Percentiles rank a stretch among this genome's conserved stretches.
Conservation (phyloP, 2,329 filamentous ascomycete species). For the Stromatinia cepivora region DNA sequence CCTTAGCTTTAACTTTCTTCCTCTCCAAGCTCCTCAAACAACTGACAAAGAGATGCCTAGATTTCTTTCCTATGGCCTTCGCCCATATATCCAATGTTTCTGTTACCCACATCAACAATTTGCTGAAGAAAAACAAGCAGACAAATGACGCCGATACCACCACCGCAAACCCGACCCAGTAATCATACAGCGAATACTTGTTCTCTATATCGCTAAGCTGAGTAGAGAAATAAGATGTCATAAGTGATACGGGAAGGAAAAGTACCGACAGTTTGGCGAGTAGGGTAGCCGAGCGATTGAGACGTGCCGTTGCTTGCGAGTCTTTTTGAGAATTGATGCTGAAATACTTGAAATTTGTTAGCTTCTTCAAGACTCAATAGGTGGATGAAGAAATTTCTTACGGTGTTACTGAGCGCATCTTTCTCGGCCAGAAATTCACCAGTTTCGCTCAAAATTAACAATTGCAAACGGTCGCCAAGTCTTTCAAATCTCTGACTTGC, state of each 20-base stretch:
- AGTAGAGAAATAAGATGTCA: slow-evolving; percentile 73
- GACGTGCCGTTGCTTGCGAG: slow-evolving; percentile 67
- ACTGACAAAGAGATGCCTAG: slow-evolving; percentile 13
- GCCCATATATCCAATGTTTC: slow-evolving; percentile 45
- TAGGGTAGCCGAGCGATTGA: slow-evolving; percentile 70
- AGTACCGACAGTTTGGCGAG: slow-evolving; percentile 74
- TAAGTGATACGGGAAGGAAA: slow-evolving; percentile 72
- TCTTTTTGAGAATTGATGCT: slow-evolving; percentile 76
- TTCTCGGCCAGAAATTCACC: slow-evolving; percentile 68
- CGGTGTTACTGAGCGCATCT: slow-evolving; percentile 66
- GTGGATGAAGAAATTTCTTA: slow-evolving; percentile 38
- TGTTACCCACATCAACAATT: slow-evolving; percentile 49
- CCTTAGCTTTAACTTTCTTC: background rate
- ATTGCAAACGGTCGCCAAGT: slow-evolving; percentile 57
- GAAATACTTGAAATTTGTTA: slow-evolving; percentile 59
- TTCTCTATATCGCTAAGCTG: slow-evolving; percentile 58
- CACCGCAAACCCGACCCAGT: slow-evolving; percentile 68
- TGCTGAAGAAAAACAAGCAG: slow-evolving; percentile 55
- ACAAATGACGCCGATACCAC: slow-evolving; percentile 61
- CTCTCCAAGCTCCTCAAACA: slow-evolving; percentile 4
- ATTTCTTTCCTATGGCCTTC: slow-evolving; percentile 26
- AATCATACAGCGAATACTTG: slow-evolving; percentile 61
- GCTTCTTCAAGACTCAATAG: background rate
- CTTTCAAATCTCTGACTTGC: slow-evolving; percentile 60
- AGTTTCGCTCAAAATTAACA: slow-evolving; percentile 62